These are phyloP conservation scores for Starmerella etchellsii DNA, from an alignment of 805 yeast species.

Conservation along the genomic window DNA sequence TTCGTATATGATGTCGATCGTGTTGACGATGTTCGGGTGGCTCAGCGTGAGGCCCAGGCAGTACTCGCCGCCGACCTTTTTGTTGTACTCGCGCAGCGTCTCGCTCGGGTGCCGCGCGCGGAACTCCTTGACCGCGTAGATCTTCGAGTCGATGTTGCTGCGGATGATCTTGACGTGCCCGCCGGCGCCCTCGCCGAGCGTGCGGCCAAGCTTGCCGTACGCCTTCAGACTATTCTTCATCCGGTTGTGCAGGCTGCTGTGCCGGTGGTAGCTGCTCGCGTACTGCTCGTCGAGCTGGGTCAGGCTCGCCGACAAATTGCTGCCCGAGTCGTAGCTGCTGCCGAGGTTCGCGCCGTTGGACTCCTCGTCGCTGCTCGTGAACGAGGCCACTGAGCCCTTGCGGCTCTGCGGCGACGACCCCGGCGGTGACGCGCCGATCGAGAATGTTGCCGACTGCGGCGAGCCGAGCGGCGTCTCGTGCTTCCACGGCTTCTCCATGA, in stretches of 20 bases:
- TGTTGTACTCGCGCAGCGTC: slow-evolving; percentile 71
- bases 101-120: slow-evolving; percentile 64
- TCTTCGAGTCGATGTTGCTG: slow-evolving; percentile 49
- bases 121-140: slow-evolving; percentile 89
- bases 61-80: slow-evolving; percentile 86
- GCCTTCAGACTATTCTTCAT: slow-evolving; percentile 32
- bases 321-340: neutral
- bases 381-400: slow-evolving; percentile 23
- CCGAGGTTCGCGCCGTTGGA: slow-evolving; percentile 4
- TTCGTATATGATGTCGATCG: slow-evolving; percentile 83
- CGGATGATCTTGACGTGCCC: slow-evolving; percentile 72
- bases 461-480: slow-evolving; percentile 8
- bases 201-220: slow-evolving; percentile 72
- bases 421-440: neutral
- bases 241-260: neutral
- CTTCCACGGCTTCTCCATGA: slow-evolving; percentile 34
- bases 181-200: slow-evolving; percentile 90
- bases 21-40: slow-evolving; percentile 82
- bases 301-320: slow-evolving; percentile 1
- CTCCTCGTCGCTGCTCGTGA: slow-evolving; percentile 22
- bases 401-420: slow-evolving; percentile 9
- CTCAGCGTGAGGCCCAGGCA: slow-evolving; percentile 84
- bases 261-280: slow-evolving; percentile 4
- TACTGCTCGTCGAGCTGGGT: slow-evolving; percentile 11
- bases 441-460: slow-evolving; percentile 16